Conservation (phyloP, 1,139 yeast species). For the Candida pseudoviswanathii region DNA sequence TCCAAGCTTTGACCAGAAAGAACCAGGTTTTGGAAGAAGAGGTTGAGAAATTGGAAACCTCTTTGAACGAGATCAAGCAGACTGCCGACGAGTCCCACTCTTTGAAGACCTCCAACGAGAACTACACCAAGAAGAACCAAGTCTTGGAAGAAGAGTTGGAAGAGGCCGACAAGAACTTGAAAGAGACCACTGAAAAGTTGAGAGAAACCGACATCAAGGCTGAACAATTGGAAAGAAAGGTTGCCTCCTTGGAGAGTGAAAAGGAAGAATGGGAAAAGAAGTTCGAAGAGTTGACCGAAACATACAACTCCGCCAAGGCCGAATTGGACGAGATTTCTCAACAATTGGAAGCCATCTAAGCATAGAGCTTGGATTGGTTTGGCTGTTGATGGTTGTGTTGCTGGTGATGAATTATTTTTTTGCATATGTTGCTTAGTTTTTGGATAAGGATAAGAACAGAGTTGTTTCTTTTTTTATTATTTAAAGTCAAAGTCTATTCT, state of each 20-base stretch:
- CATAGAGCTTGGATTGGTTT: neutral
- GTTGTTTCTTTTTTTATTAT: neutral
- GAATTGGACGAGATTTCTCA: slow-evolving; percentile 94
- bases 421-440: neutral
- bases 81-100: slow-evolving; percentile 93
- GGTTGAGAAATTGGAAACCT: slow-evolving; percentile 84
- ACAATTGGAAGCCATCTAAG: slow-evolving; percentile 84
- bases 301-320: slow-evolving; percentile 80
- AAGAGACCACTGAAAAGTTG: slow-evolving; percentile 90
- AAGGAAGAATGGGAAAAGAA: slow-evolving; percentile 91
- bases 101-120: slow-evolving; percentile 86
- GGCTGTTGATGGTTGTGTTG: neutral
- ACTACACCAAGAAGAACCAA: slow-evolving; percentile 88
- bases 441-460: too few relatives aligned
- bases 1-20: slow-evolving; percentile 89
- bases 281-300: slow-evolving; percentile 82
- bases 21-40: slow-evolving; percentile 88
- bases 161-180: slow-evolving; percentile 86
- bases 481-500: neutral
- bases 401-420: neutral
- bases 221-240: slow-evolving; percentile 95
- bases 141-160: slow-evolving; percentile 93
- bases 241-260: slow-evolving; percentile 87
- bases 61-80: slow-evolving; percentile 79
- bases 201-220: slow-evolving; percentile 97